Base-by-base conservation (phyloP, 352 stramenopile genomes). In the Vaucheria bursata region DNA sequence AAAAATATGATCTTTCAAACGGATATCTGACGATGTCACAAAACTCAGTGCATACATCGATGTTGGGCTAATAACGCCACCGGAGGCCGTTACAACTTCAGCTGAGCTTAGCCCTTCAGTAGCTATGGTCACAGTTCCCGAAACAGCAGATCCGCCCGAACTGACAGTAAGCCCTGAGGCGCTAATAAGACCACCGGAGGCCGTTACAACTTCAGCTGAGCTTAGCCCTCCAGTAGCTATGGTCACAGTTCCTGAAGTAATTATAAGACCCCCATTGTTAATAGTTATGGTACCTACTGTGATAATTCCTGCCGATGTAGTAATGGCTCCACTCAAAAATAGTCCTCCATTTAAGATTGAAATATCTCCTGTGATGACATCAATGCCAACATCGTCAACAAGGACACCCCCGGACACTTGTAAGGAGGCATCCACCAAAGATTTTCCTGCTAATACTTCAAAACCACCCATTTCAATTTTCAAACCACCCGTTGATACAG, bases 1-100 rank as follows among this genome's bases (percentile, higher is more conserved):
- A 6, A 59, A 31, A 52, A 81, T 64, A 18, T 81, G 71, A 31
- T 71, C 36, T 72, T 81, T 81, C 2, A 81, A 69, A 12, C 75
- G 68, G 18, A 35, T 31, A 36, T 81, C 75, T 34, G 75, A 81
- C 12, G 33, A 18, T 33, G 34, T 65, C 18, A 29, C 39, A 12
- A 50, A 50, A 12, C 5, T 12, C 39, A 50, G 39, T 50, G 39
- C 39, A 5, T 5, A 12, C 39, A 50, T 50, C 5, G 39, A 50
- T 5, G 5, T 50, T 5, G 5, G 5, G 12, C 5, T 12, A 50
- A 12, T 50, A 5, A 50, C 39, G 5, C 5, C 39, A 12, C 39
- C 39, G 12, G 39, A 12, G 39, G 12, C 12, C 5, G 12, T 12
- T 12, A 50, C 39, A 50, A 12, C 12, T 5, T 12, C 65, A 38